Evolutionary conservation across 2,329 filamentous ascomycete genomes (phyloP).

Genomic region (Epichloe amarillans): DNA sequence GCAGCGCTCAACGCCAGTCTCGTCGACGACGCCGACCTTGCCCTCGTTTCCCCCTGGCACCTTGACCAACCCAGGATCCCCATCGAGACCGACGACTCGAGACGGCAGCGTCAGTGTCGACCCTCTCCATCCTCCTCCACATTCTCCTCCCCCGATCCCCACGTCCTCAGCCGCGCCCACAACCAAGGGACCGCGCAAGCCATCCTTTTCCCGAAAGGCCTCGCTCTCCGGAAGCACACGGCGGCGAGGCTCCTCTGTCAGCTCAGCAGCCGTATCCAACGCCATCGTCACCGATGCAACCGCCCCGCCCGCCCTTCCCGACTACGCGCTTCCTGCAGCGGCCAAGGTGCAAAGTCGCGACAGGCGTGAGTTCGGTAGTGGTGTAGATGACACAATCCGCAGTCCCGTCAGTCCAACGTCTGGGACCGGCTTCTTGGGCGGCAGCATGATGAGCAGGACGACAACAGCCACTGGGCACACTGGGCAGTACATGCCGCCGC

Average conservation of each 20-base stretch:
- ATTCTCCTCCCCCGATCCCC: constrained; percentile 10
- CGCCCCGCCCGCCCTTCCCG: constrained; percentile 39
- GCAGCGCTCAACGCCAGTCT: constrained; percentile 5
- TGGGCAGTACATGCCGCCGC: constrained; percentile 11
- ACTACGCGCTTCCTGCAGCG: constrained; percentile 37
- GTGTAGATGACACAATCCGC: constrained; percentile 5
- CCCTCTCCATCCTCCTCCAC: constrained; percentile 9
- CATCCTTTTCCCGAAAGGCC: constrained; percentile 39
- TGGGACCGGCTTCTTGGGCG: constrained; percentile 5
- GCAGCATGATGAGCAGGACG: constrained; percentile 6
- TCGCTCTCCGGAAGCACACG: constrained; percentile 36
- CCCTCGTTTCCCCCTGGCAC: constrained; percentile 21
- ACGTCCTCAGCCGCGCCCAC: background rate
- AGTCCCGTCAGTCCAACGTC: constrained; percentile 9
- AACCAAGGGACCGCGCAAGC: constrained; percentile 31
- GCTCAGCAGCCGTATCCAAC: constrained; percentile 22
- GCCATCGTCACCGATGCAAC: constrained; percentile 31
- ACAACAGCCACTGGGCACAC: constrained; percentile 3
- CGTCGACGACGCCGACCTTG: constrained; percentile 21
- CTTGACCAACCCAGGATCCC: constrained; percentile 13
- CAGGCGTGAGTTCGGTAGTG: constrained; percentile 6
- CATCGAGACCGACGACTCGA: constrained; percentile 23
- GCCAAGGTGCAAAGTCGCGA: constrained; percentile 26
- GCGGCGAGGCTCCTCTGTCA: constrained; percentile 23
- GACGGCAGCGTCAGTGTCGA: constrained; percentile 14